phyloP scores from a whole-genome alignment of 2,329 filamentous ascomycete species.

The Aspergillus quadricinctus region DNA sequence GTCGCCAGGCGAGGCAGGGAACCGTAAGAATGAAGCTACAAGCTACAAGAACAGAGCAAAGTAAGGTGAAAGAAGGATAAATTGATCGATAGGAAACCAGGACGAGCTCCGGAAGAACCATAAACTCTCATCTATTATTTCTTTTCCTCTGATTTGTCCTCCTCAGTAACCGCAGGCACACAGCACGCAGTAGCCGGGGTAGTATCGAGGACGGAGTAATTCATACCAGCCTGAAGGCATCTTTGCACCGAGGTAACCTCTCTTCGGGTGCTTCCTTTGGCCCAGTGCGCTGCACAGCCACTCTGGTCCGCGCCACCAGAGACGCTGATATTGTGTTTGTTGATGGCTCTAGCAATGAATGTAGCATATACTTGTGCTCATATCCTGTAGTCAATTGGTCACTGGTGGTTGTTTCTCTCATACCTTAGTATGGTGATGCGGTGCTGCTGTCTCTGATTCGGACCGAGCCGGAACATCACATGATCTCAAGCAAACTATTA shows the following conservation, averaged over 20 bases:
- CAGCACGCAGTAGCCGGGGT: neutral
- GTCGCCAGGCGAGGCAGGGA: neutral
- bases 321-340: slow-evolving; percentile 1
- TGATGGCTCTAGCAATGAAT: neutral
- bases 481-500: slow-evolving; percentile 5
- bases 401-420: neutral
- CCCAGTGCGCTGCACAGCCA: neutral
- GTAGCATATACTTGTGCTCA: neutral
- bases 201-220: slow-evolving; percentile 14
- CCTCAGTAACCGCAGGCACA: slow-evolving; percentile 12
- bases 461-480: slow-evolving; percentile 18
- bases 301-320: neutral
- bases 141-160: neutral
- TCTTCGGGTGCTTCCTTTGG: slow-evolving; percentile 9
- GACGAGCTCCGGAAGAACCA: neutral
- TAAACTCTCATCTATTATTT: neutral
- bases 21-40: neutral
- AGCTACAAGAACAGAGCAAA: slow-evolving; percentile 1
- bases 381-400: neutral
- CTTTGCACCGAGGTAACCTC: slow-evolving; percentile 19
- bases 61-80: slow-evolving; percentile 1
- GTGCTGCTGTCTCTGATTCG: slow-evolving; percentile 12
- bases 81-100: neutral
- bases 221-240: slow-evolving; percentile 14
- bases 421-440: too few species aligned